Evolutionary conservation across 441 rosid species (phyloP).

Genomic region (Iberis amara): DNA sequence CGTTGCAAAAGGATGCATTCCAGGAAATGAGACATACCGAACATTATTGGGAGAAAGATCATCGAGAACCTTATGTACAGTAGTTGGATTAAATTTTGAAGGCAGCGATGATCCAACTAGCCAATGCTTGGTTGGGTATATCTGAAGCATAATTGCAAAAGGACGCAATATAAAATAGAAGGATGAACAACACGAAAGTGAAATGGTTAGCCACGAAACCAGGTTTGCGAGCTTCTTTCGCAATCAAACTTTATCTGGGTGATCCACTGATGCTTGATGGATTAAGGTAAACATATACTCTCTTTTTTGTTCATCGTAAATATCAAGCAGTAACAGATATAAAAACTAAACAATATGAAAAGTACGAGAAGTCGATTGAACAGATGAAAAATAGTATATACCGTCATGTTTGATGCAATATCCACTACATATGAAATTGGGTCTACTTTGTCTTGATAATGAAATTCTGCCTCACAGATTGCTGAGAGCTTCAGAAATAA

Average conservation of each 20-base stretch:
- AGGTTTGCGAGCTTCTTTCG: background rate
- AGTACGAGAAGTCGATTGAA: background rate
- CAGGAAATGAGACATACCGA: slow-evolving; percentile 45
- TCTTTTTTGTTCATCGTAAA: background rate
- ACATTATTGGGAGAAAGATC: slow-evolving; percentile 60
- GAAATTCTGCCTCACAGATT: slow-evolving; percentile 63
- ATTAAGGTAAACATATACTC: background rate
- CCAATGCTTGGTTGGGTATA: slow-evolving; percentile 79
- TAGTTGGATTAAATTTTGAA: slow-evolving; percentile 50
- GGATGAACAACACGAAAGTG: background rate
- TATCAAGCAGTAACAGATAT: background rate
- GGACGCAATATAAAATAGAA: background rate
- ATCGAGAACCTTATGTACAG: slow-evolving; percentile 46
- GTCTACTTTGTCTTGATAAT: slow-evolving; percentile 64
- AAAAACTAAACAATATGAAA: background rate
- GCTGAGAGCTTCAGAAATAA: slow-evolving; percentile 68
- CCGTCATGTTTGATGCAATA: slow-evolving; percentile 56
- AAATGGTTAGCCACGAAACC: background rate
- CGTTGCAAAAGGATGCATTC: background rate
- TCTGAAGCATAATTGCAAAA: slow-evolving; percentile 34
- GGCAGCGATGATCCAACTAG: slow-evolving; percentile 75
- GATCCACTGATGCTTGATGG: slow-evolving; percentile 3
- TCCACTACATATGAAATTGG: slow-evolving; percentile 51
- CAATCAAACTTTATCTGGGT: slow-evolving; percentile 8
- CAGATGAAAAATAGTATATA: slow-evolving; percentile 25